Base-by-base conservation (phyloP, 2,329 filamentous ascomycete species). In the Trichoderma atroviride region DNA sequence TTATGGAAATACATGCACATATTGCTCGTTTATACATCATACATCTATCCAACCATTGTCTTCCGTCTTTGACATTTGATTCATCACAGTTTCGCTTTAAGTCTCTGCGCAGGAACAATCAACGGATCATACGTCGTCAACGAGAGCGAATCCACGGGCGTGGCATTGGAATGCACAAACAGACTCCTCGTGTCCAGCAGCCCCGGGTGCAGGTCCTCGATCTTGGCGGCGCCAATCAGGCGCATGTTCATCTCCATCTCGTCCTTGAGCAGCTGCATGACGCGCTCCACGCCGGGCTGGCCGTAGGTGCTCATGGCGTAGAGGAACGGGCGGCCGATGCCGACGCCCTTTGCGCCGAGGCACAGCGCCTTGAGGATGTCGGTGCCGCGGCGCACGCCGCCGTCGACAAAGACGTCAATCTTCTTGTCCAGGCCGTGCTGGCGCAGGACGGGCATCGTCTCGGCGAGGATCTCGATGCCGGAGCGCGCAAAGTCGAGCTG, bases 241-340 rank as follows among this genome's bases (percentile, higher is more conserved):
- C 96, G 89, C 96, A 99, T 98, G 77, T 95, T 96, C 95, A 98
- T 98, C 83, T 96, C 94, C 88, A 99, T 92, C 86, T 99, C 96
- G 76, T 98, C 96, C 83, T 92, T 94, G 74, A 97, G 86, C 70
- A 97, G 83, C 80, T 94, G 91, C 91, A 98, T 97, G 37, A 96
- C 96, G 40, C 93, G 88, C 77, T 96, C 92, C 24, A 98, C 95
- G 72, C 96, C 96, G 2, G 90, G 85, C 70, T 93, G 82, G 1
- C 96, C 96, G 76, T 98, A 98, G 11, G 93, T 89, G 72, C 91
- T 92, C 95, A 99, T 98, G 76, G 96, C 95, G 78, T 94, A 99
- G 70, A 99, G 82, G 84, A 99, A 98, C 29, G 96, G 96, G 5
- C 96, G 86, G 4, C 96, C 96, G 75, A 99, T 97, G 52, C 96